Conservation (phyloP, 768 basidiomycete genomes). For the Mycena amicta region DNA sequence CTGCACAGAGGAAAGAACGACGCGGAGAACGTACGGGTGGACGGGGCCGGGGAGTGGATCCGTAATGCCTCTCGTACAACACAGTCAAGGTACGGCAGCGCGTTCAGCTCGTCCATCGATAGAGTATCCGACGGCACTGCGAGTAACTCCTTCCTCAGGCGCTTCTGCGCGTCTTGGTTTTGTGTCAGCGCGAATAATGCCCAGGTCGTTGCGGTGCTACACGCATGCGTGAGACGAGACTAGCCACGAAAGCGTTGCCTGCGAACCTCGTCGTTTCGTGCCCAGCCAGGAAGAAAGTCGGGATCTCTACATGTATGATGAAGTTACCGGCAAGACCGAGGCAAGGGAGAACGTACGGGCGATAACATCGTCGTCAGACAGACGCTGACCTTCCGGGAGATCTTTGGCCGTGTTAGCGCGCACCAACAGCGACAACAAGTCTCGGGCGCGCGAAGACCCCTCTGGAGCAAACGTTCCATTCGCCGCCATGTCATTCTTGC, state of each 20-base stretch:
- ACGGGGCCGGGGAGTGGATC: slow-evolving; percentile 41
- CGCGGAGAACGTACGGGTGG: slow-evolving; percentile 18
- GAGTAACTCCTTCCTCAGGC: slow-evolving; percentile 49
- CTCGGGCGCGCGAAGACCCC: slow-evolving; percentile 32
- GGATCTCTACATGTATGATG: too few relatives aligned
- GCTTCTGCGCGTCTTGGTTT: slow-evolving; percentile 42
- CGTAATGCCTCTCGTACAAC: slow-evolving; percentile 52
- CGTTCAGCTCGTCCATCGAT: slow-evolving; percentile 57
- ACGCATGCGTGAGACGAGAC: not conserved
- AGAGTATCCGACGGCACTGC: slow-evolving; percentile 43
- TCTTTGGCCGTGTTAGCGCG: slow-evolving; percentile 54
- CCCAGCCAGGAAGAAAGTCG: slow-evolving; percentile 47
- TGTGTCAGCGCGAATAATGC: slow-evolving; percentile 45
- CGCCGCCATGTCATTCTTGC: slow-evolving; percentile 29
- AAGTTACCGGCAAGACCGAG: slow-evolving; percentile 44
- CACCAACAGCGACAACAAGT: slow-evolving; percentile 48
- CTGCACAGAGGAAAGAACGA: not conserved
- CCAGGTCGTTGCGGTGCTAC: slow-evolving; percentile 42
- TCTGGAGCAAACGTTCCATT: slow-evolving; percentile 1
- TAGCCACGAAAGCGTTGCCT: not conserved
- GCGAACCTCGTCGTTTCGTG: slow-evolving; percentile 42
- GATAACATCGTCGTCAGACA: slow-evolving; percentile 52
- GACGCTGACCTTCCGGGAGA: slow-evolving; percentile 40
- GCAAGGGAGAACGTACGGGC: slow-evolving; percentile 34
- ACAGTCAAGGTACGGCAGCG: slow-evolving; percentile 58